These are phyloP conservation scores for Akanthomyces lecanii DNA, from an alignment of 2,329 filamentous ascomycete species.

Conservation along the genomic window DNA sequence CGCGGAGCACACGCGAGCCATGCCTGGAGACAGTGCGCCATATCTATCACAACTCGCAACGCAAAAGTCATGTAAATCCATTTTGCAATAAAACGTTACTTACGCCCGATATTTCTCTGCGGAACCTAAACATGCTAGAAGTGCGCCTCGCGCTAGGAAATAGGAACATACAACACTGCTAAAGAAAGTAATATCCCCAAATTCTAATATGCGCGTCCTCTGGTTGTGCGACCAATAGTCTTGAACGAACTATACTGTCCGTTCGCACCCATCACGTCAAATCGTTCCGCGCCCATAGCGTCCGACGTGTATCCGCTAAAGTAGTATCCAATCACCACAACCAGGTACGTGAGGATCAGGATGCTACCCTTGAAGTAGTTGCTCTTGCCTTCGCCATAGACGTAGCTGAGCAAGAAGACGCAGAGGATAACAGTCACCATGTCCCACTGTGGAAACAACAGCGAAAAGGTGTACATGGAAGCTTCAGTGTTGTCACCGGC, in stretches of 20 bases:
- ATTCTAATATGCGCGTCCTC: conserved; percentile 27
- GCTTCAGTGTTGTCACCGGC: conserved; percentile 35
- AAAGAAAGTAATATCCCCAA: neutral
- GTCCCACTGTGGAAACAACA: conserved; percentile 98
- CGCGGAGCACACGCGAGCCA: neutral
- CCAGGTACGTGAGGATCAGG: conserved; percentile 84
- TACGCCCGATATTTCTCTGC: conserved; percentile 1
- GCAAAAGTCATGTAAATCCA: neutral
- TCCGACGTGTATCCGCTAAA: conserved; percentile 60
- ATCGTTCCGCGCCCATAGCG: conserved; percentile 43
- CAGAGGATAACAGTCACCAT: conserved; percentile 96
- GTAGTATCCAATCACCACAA: conserved; percentile 89
- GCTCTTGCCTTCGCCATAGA: conserved; percentile 98
- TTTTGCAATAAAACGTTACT: neutral
- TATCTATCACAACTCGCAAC: neutral
- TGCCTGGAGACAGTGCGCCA: neutral
- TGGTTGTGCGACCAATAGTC: conserved; percentile 46
- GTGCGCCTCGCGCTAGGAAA: conserved; percentile 5
- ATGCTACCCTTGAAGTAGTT: conserved; percentile 99
- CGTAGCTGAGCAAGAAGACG: conserved; percentile 93
- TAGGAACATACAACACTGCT: neutral
- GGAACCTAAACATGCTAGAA: conserved; percentile 13
- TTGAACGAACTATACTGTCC: conserved; percentile 50
- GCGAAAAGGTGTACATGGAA: conserved; percentile 65
- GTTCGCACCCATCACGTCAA: conserved; percentile 50